Base-by-base conservation (phyloP, 208 protist genomes). In the Sergeia podlipaevii region DNA sequence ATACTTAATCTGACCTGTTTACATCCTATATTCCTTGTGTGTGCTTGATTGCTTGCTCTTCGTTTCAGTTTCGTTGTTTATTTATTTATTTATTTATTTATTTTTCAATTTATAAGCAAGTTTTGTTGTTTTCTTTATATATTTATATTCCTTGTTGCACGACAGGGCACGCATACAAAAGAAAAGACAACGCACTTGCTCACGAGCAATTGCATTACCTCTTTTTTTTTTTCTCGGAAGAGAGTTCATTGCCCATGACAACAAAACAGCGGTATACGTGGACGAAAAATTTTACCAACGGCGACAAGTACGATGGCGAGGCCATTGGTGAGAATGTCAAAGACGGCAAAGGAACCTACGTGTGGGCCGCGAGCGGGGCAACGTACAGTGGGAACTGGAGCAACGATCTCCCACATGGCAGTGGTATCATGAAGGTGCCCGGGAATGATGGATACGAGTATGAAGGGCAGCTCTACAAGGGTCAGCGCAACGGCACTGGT, bases 261-360 rank as follows among this genome's bases (percentile, higher is more conserved):
- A 37, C 21, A 68, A 71, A 24, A 61, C 32, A n/a, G 29, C 80
- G 77, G 1, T 85, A 71, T 50, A 42, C 49, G 43, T 89, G 64
- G 77, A 77, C 32, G 23, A 78, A 80, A 34, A 87, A 70, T 28
- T 89, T 87, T 39, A 47, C 71, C 18, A 91, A 92, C 33, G 82
- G 80, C 10, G 82, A 89, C 57, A 51, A 26, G 15, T 91, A 92
- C 60, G 54, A 60, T 20, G 81, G 77, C 24, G 79, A 88, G 60
- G 76, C 78, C 2, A 60, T 77, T 17, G 64, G 63, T n/a, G 69
- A 80, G n/a, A 65, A 88, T 36, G 36, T 88, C n/a, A 77, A 82
- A 26, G 79, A 89, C 48, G 80, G 77, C 20, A 42, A 66, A 11
- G 79, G 79, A 0, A 70, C 80, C 44, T 88, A 82, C 65, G 72